phyloP scores from a whole-genome alignment of 2,329 filamentous ascomycete genomes.

The Pyrenochaeta sp. region DNA sequence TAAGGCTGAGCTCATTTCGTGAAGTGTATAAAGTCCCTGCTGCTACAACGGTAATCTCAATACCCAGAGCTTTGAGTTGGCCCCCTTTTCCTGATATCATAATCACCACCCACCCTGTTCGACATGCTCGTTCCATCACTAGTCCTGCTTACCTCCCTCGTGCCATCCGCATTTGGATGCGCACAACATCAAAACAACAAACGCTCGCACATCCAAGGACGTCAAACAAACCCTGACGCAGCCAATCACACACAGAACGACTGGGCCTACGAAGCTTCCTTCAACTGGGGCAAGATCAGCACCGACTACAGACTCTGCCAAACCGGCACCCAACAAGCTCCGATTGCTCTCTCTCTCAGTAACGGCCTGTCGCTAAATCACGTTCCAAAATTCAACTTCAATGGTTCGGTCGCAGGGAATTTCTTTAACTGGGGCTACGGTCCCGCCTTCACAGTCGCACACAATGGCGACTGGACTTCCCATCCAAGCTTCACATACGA shows the following conservation, averaged over 20 bases:
- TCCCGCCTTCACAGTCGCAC: conserved; percentile 53
- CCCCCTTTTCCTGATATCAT: not conserved
- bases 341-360: conserved; percentile 55
- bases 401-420: conserved; percentile 45
- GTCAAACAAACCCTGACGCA: conserved; percentile 8
- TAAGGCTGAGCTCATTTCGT: not conserved
- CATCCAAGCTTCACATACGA: conserved; percentile 57
- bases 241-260: conserved; percentile 18
- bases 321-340: conserved; percentile 60
- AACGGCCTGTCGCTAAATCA: conserved; percentile 54
- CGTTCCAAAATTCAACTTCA: conserved; percentile 55
- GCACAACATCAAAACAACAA: conserved; percentile 25
- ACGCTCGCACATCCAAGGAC: conserved; percentile 11
- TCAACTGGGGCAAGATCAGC: conserved; percentile 52
- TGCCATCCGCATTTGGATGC: conserved; percentile 14
- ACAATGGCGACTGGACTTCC: conserved; percentile 48
- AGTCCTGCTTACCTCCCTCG: conserved; percentile 10
- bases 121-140: conserved; percentile 21
- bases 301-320: conserved; percentile 58
- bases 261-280: conserved; percentile 33
- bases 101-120: not conserved
- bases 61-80: too few relatives aligned
- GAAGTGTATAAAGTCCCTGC: not conserved
- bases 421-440: conserved; percentile 62
- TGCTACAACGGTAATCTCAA: not conserved